A percentile compares a stretch with the other conserved stretches of the same genome.
phyloP scores from a whole-genome alignment of 2,329 filamentous ascomycete genomes.

The Arthrinium puccinioides region DNA sequence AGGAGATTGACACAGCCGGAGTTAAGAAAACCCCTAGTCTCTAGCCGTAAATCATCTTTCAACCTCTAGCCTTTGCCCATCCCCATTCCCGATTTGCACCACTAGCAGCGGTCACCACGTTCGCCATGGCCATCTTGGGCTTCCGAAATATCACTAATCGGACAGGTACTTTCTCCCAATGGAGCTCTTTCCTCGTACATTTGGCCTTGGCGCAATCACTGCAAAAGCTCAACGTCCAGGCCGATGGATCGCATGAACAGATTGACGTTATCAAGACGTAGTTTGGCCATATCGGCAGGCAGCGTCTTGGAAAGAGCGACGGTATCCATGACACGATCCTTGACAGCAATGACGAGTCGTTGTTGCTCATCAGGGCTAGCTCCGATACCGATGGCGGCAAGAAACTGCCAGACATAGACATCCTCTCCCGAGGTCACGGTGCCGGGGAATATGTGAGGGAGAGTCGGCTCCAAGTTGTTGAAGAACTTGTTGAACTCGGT shows the following conservation, averaged over 20 bases:
- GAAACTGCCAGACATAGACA: slow-evolving; percentile 95
- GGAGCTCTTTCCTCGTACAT: no score
- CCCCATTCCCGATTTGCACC: no score
- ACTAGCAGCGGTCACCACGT: no score
- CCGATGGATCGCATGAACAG: slow-evolving; percentile 98
- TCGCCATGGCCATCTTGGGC: no score
- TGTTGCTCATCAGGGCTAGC: slow-evolving; percentile 94
- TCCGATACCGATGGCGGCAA: slow-evolving; percentile 89
- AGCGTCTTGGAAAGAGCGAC: slow-evolving; percentile 83
- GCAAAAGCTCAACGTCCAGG: slow-evolving; percentile 79
- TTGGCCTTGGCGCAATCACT: no score
- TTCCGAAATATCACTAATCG: no score
- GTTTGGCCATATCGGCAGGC: slow-evolving; percentile 75
- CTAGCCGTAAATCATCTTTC: no score
- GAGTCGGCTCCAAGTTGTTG: slow-evolving; percentile 73
- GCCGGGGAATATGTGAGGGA: slow-evolving; percentile 83
- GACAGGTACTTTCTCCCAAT: no score
- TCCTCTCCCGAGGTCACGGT: slow-evolving; percentile 88
- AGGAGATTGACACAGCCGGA: no score
- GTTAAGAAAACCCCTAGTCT: no score
- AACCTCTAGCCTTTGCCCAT: no score
- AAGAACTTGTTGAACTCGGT: slow-evolving; percentile 81
- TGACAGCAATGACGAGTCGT: slow-evolving; percentile 86
- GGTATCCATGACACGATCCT: slow-evolving; percentile 96
- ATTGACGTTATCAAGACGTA: slow-evolving; percentile 87